phyloP scores from a whole-genome alignment of 371 early-diverging fungal species.

The Thermomucor indicae-seudaticae region DNA sequence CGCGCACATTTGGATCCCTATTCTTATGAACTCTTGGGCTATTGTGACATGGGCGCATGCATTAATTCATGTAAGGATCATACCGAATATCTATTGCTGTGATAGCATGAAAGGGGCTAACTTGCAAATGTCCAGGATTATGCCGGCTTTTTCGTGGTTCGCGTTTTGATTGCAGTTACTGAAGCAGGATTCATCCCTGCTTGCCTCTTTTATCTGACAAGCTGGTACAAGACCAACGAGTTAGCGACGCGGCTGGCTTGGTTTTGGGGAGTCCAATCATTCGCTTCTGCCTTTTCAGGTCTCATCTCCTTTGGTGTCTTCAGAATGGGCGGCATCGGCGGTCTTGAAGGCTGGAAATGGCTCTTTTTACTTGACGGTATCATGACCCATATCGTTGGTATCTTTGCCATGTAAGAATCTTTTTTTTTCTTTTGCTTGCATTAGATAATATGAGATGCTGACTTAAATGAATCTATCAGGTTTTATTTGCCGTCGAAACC shows the following conservation, averaged over 20 bases:
- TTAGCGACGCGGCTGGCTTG: conserved; percentile 53
- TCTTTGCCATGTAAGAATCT: conserved; percentile 32
- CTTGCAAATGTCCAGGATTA: conserved; percentile 18
- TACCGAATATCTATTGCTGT: too few species aligned
- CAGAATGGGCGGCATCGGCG: conserved; percentile 47
- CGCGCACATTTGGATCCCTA: conserved; percentile 54
- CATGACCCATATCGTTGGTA: conserved; percentile 42
- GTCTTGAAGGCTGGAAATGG: conserved; percentile 59
- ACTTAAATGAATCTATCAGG: background rate
- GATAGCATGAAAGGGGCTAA: too few species aligned
- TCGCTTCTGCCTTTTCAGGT: conserved; percentile 59
- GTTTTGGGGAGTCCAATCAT: conserved; percentile 57
- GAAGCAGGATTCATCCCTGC: conserved; percentile 59
- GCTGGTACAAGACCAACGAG: conserved; percentile 56
- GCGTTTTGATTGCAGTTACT: conserved; percentile 28
- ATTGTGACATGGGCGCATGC: conserved; percentile 44
- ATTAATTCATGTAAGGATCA: conserved; percentile 18
- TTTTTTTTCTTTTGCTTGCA: background rate
- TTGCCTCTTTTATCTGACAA: conserved; percentile 50
- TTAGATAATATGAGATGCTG: background rate
- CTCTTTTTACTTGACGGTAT: conserved; percentile 51
- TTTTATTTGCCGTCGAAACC: conserved; percentile 47
- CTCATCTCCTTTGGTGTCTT: conserved; percentile 56
- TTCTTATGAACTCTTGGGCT: conserved; percentile 61
- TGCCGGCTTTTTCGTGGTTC: conserved; percentile 19